A percentile compares a stretch with the other conserved stretches of the same genome.
Conservation (phyloP, 805 yeast species). For the Wickerhamiella cacticola region DNA sequence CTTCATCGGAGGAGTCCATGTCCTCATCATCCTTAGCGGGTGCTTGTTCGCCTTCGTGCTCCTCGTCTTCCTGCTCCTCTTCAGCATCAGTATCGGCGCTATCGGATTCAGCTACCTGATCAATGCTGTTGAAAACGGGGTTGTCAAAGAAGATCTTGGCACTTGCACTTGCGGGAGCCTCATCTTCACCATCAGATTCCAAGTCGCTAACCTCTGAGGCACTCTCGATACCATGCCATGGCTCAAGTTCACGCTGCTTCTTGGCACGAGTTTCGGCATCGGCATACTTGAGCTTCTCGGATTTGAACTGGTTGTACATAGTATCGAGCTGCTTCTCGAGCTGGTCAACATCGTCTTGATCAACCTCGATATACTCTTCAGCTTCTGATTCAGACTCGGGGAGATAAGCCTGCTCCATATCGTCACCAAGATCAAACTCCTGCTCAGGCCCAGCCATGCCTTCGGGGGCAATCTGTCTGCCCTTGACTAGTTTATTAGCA, state of each 20-base stretch:
- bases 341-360: constrained; percentile 34
- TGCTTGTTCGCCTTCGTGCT: constrained; percentile 21
- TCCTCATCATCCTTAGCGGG: constrained; percentile 15
- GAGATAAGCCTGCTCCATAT: constrained; percentile 26
- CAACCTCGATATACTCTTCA: constrained; percentile 25
- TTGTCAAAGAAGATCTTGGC: constrained; percentile 33
- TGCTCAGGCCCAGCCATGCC: neutral
- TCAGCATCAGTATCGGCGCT: constrained; percentile 24
- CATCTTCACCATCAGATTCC: constrained; percentile 21
- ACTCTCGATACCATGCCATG: constrained; percentile 26
- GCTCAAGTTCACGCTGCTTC: constrained; percentile 37
- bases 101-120: constrained; percentile 19
- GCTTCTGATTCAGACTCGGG: constrained; percentile 27
- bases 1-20: neutral
- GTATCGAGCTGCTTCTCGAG: constrained; percentile 72
- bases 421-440: constrained; percentile 21
- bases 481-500: constrained; percentile 57
- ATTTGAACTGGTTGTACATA: constrained; percentile 65
- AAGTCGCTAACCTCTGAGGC: constrained; percentile 26
- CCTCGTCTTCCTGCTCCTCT: constrained; percentile 14
- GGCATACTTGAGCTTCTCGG: constrained; percentile 23
- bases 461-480: constrained; percentile 41
- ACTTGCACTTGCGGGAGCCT: constrained; percentile 26
- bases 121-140: constrained; percentile 27
- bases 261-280: constrained; percentile 44